Evolutionary conservation across 495 filamentous ascomycete species (phyloP).

Genomic region (Penicillium turbatum): DNA sequence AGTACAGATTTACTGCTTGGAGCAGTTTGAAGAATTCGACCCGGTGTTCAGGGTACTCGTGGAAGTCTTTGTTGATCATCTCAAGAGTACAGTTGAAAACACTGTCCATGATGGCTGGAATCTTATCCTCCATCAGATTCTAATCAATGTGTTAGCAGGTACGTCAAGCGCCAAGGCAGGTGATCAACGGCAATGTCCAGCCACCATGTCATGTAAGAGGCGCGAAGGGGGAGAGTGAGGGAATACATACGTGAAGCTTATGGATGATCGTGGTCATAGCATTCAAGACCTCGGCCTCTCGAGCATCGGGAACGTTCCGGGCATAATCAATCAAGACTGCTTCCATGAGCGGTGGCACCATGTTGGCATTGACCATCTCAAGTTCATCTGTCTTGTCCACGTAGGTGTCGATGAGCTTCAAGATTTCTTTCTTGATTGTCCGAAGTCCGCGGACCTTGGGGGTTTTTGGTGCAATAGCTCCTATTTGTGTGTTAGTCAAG

Average conservation of each 20-base stretch:
- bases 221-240: not conserved
- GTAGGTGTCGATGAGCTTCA: constrained; percentile 96
- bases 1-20: constrained; percentile 90
- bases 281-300: constrained; percentile 93
- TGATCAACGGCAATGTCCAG: not conserved
- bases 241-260: constrained; percentile 80
- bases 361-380: constrained; percentile 84
- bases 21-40: constrained; percentile 98
- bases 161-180: not conserved
- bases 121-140: constrained; percentile 96
- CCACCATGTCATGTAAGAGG: not conserved
- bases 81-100: constrained; percentile 98
- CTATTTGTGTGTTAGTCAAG: constrained; percentile 43
- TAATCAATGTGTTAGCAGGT: constrained; percentile 19
- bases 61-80: constrained; percentile 99
- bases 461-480: constrained; percentile 93
- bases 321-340: constrained; percentile 95
- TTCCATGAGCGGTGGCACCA: constrained; percentile 95
- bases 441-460: constrained; percentile 90
- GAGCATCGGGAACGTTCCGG: constrained; percentile 90
- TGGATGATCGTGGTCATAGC: constrained; percentile 97
- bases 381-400: constrained; percentile 96
- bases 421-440: constrained; percentile 98
- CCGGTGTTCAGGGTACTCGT: constrained; percentile 95
- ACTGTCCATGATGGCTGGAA: constrained; percentile 95